These are phyloP conservation scores for Gossypium trilobum DNA, from an alignment of 441 rosid genomes.

Conservation along the genomic window DNA sequence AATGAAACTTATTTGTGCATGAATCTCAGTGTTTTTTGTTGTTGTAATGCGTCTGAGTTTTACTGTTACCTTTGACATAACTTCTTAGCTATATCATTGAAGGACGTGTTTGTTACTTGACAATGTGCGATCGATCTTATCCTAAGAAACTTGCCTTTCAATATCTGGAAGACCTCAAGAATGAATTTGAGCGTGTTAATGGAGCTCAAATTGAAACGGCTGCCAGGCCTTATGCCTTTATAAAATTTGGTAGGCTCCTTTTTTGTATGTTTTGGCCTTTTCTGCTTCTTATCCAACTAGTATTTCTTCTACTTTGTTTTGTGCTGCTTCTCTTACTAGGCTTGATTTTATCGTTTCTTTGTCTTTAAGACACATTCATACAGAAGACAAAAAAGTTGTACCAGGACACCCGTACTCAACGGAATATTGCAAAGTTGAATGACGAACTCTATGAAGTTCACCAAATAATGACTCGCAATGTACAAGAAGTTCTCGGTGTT, in stretches of 20 bases:
- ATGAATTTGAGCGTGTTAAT: conserved; percentile 91
- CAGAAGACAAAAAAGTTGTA: conserved; percentile 96
- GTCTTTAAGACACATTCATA: conserved; percentile 73
- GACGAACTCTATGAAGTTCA: conserved; percentile 99
- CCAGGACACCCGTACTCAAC: conserved; percentile 88
- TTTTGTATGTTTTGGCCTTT: neutral
- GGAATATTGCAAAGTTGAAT: conserved; percentile 90
- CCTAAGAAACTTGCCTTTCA: conserved; percentile 98
- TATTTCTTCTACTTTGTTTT: conserved; percentile 19
- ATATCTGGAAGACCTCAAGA: conserved; percentile 92
- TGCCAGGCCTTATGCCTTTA: conserved; percentile 97
- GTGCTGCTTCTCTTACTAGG: conserved; percentile 15
- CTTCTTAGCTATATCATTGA: conserved; percentile 76
- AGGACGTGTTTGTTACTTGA: conserved; percentile 94
- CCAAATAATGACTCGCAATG: conserved; percentile 98
- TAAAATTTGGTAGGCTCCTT: conserved; percentile 50
- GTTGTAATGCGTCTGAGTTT: conserved; percentile 6
- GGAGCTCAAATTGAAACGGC: conserved; percentile 92
- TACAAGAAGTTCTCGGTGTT: conserved; percentile 98
- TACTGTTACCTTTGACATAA: conserved; percentile 53
- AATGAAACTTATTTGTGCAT: neutral
- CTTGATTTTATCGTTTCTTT: conserved; percentile 19
- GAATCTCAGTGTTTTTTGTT: neutral
- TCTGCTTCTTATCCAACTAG: neutral
- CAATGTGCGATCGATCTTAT: conserved; percentile 95